phyloP scores from a whole-genome alignment of 345 rosid genomes.

The Stellera chamaejasme region DNA sequence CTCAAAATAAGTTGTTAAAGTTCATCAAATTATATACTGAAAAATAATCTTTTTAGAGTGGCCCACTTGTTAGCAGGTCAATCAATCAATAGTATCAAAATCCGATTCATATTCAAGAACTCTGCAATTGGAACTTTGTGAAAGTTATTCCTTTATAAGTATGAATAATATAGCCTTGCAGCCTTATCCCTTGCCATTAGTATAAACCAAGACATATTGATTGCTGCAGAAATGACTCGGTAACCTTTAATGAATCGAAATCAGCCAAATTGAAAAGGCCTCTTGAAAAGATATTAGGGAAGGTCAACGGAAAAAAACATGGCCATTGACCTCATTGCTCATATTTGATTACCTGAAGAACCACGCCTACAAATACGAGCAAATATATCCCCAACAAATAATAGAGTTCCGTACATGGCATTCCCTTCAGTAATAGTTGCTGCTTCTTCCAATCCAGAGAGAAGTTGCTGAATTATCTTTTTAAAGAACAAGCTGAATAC shows the following conservation, averaged over 20 bases:
- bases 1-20: no score
- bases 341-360: constrained; percentile 59
- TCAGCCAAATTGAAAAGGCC: constrained; percentile 7
- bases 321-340: background rate
- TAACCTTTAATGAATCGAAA: constrained; percentile 7
- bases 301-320: constrained; percentile 1
- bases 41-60: no score
- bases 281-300: no score
- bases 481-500: constrained; percentile 66
- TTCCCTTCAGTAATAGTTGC: constrained; percentile 13
- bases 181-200: no score
- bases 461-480: constrained; percentile 61
- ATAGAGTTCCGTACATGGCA: constrained; percentile 28
- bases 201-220: no score
- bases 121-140: no score
- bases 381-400: constrained; percentile 63
- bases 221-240: background rate
- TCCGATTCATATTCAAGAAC: no score
- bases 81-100: no score
- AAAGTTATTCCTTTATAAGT: no score
- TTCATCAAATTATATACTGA: no score
- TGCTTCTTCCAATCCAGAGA: constrained; percentile 36
- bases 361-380: constrained; percentile 93
- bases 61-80: no score
- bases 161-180: no score